Conservation (phyloP, 176 grass and related monocot species). For the Carex scoparia region DNA sequence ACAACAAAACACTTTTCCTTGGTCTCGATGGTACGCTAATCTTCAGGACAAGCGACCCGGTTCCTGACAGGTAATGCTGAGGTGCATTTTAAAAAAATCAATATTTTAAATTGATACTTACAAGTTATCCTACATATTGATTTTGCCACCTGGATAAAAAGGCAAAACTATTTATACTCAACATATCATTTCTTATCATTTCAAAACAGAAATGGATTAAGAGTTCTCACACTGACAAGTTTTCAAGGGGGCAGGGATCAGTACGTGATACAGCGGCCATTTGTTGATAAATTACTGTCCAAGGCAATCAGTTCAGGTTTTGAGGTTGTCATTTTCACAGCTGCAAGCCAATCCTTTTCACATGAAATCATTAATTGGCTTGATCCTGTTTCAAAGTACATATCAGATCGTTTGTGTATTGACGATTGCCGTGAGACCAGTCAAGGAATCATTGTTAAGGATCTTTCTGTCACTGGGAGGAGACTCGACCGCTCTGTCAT, state of each 20-base stretch:
- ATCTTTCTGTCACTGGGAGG: constrained; percentile 8
- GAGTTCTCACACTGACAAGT: not conserved
- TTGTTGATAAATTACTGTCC: not conserved
- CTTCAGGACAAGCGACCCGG: not conserved
- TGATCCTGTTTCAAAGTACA: not conserved
- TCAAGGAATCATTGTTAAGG: constrained; percentile 11
- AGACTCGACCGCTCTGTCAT: constrained; percentile 17
- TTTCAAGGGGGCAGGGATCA: not conserved
- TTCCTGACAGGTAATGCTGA: not conserved
- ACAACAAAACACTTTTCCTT: constrained; percentile 22
- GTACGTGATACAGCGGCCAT: constrained; percentile 13
- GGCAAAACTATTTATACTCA: not conserved
- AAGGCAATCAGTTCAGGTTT: constrained; percentile 18
- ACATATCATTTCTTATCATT: not conserved
- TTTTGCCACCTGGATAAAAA: not conserved
- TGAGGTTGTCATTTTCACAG: constrained; percentile 19
- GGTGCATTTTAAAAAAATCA: not conserved
- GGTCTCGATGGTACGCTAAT: constrained; percentile 2
- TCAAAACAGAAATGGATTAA: constrained; percentile 1
- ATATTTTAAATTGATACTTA: not conserved
- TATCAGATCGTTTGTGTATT: constrained; percentile 4
- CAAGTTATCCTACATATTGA: not conserved
- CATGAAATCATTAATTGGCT: constrained; percentile 7
- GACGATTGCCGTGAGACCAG: not conserved
- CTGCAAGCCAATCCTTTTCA: not conserved